These are phyloP conservation scores for Floccularia luteovirens DNA, from an alignment of 768 basidiomycete species.

Conservation along the genomic window DNA sequence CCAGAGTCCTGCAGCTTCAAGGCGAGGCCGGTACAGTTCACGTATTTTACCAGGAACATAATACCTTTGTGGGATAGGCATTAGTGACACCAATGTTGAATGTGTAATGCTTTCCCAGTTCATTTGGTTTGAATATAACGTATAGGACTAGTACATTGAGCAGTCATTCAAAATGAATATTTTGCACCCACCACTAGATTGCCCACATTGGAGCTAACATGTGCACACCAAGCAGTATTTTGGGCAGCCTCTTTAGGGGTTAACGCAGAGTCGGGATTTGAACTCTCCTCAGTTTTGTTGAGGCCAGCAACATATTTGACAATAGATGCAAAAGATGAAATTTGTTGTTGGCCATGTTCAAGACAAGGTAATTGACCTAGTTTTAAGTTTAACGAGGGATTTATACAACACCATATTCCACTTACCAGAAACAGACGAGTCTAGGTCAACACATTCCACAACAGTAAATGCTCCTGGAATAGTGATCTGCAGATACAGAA, in stretches of 20 bases:
- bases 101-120: constrained; percentile 59
- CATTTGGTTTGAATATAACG: constrained; percentile 48
- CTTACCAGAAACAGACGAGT: constrained; percentile 68
- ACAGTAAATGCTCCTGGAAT: constrained; percentile 64
- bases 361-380: constrained; percentile 71
- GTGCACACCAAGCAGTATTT: constrained; percentile 54
- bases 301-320: constrained; percentile 56
- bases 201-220: constrained; percentile 59
- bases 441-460: constrained; percentile 57
- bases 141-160: constrained; percentile 40
- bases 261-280: constrained; percentile 43
- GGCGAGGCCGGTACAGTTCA: constrained; percentile 41
- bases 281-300: constrained; percentile 17
- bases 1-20: constrained; percentile 66
- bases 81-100: constrained; percentile 44
- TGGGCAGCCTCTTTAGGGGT: constrained; percentile 40
- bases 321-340: constrained; percentile 53
- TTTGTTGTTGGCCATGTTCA: constrained; percentile 42
- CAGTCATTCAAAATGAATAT: background rate
- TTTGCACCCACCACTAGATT: constrained; percentile 55
- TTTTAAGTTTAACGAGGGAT: background rate
- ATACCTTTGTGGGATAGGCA: constrained; percentile 65
- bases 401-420: constrained; percentile 8
- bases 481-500: constrained; percentile 61
- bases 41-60: constrained; percentile 65